Evolutionary conservation across 2,329 filamentous ascomycete species (phyloP), one percentile per base, ranked within the genome.

Genomic region (Alternaria metachromatica): DNA sequence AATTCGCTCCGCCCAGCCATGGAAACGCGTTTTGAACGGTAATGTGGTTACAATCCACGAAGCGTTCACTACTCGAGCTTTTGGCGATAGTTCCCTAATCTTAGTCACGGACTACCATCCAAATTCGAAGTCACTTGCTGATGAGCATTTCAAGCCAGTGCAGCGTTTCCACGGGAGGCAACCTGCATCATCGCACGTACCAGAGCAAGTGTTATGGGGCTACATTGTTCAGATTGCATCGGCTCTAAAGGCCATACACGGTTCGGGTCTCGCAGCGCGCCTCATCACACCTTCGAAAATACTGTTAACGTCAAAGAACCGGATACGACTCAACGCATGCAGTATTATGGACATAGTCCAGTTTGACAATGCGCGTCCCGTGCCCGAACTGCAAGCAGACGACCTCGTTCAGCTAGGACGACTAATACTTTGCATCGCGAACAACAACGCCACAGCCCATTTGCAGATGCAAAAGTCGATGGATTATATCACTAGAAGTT

Each of bases 61-160:
- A 80, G 93, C 93, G 1, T 99, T 99, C 75, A 99, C 96, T 0
- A 96, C 93, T 12, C 87, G 94, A 65, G 92, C 91, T 25, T 99
- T 99, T 79, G 93, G 93, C 59, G 96, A 98, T 78, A 97, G 93
- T 80, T 98, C 96, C 4, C 86, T 99, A 58, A 91, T 99, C 53
- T 92, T 99, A 74, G 94, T 97, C 23, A 96, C 93, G 65, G 93
- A 97, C 78, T 99, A 97, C 76, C 92, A 96, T 74, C 95, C 96
- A 1, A 85, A 96, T 20, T 93, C 95, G 3, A 96, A 96, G 80
- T 97, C 95, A 0, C 86, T 99, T 23, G 88, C 91, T 33, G 95
- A 98, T 75, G 88, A 92, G 72, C 92, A 97, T 74, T 89, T 94
- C 71, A 76, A 81, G 57, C 76, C 72, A 10, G 70, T 75, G 49